Evolutionary conservation across 768 basidiomycete genomes (phyloP).

Genomic region (Cystobasidium tubakii): DNA sequence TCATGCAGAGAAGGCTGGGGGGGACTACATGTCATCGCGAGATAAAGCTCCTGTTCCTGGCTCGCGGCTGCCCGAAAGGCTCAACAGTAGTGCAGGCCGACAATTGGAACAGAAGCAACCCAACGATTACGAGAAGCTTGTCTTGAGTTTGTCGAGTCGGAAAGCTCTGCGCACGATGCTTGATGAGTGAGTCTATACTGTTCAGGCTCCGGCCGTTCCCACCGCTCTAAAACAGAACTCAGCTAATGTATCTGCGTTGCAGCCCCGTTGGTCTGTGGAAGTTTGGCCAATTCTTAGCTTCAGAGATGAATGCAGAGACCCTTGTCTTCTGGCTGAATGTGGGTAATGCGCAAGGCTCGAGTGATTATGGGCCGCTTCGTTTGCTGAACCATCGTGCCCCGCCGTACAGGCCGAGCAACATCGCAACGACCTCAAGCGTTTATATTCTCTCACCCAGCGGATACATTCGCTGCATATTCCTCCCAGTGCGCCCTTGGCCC

Average conservation of each 20-base stretch:
- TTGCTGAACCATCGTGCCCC: no score
- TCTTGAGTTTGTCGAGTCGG: conserved; percentile 29
- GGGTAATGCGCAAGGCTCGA: neutral
- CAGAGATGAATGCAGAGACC: conserved; percentile 36
- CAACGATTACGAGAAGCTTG: conserved; percentile 25
- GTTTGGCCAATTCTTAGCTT: conserved; percentile 39
- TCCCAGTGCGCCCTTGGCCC: conserved; percentile 29
- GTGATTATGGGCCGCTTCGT: no score
- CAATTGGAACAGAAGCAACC: neutral
- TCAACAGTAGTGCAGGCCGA: neutral
- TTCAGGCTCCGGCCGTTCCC: no score
- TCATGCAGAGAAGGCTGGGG: neutral
- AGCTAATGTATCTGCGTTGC: no score
- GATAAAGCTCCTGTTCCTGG: neutral
- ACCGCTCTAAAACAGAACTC: no score
- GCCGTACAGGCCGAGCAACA: conserved; percentile 40
- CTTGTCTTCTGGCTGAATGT: conserved; percentile 28
- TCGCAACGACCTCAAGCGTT: conserved; percentile 33
- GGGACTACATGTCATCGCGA: neutral
- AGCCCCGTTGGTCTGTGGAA: conserved; percentile 35
- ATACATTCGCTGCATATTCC: conserved; percentile 37
- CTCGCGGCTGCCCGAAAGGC: neutral
- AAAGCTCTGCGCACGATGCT: conserved; percentile 33
- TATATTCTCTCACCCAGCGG: conserved; percentile 32
- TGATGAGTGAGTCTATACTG: conserved; percentile 28